These are phyloP conservation scores for Yamadazyma atlantica DNA, from an alignment of 1,139 yeast genomes.

Conservation along the genomic window DNA sequence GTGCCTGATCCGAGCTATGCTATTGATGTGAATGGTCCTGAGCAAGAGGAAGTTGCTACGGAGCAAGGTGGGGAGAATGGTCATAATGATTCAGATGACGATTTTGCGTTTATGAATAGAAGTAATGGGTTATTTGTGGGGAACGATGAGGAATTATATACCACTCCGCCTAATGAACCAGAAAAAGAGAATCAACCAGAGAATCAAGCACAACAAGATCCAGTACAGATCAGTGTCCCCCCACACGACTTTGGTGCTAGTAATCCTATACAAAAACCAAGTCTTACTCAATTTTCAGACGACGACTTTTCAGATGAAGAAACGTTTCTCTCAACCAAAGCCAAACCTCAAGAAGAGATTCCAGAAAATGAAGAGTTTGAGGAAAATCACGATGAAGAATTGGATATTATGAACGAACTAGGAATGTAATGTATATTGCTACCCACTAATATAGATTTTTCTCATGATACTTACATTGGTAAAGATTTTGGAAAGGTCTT, in stretches of 20 bases:
- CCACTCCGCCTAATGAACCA: slow-evolving; percentile 11
- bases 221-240: no score
- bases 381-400: slow-evolving; percentile 27
- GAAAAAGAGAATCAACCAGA: background rate
- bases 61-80: slow-evolving; percentile 7
- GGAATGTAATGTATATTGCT: slow-evolving; percentile 20
- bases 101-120: slow-evolving; percentile 33
- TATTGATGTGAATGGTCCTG: background rate
- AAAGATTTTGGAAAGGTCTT: slow-evolving; percentile 48
- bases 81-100: slow-evolving; percentile 26
- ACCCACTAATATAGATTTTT: slow-evolving; percentile 31
- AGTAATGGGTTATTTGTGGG: slow-evolving; percentile 25
- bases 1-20: slow-evolving; percentile 8
- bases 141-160: slow-evolving; percentile 22
- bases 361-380: no score
- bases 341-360: no score
- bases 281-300: slow-evolving; percentile 2
- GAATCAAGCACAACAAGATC: no score
- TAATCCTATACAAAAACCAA: background rate
- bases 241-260: background rate
- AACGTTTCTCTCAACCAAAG: slow-evolving; percentile 10
- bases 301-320: slow-evolving; percentile 13
- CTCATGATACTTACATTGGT: slow-evolving; percentile 40
- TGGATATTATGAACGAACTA: slow-evolving; percentile 42
- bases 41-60: background rate